Percentiles rank a stretch among this genome's conserved stretches.
Conservation (phyloP, 2,329 filamentous ascomycete genomes). For the Blastomyces gilchristii region DNA sequence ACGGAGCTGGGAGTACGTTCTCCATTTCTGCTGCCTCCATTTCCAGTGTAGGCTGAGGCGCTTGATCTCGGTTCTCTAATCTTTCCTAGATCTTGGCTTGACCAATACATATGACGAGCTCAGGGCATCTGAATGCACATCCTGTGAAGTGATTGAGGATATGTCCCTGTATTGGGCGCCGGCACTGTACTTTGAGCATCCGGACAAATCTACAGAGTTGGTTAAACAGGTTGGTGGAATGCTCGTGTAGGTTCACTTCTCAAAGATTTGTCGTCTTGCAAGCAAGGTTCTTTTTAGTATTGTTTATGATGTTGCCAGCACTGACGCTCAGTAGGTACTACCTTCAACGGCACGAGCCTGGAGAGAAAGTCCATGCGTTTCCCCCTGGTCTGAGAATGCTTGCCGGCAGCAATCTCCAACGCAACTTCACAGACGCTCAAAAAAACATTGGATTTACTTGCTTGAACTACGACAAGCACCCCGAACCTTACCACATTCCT, state of each 20-base stretch:
- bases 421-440: conserved; percentile 15
- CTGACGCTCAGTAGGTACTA: not conserved
- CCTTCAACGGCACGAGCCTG: not conserved
- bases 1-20: not conserved
- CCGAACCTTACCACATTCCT: conserved; percentile 54
- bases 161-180: not conserved
- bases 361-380: conserved; percentile 12
- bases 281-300: not conserved
- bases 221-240: not conserved
- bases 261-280: not conserved
- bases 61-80: not conserved
- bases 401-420: conserved; percentile 17
- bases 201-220: not conserved
- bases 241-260: not conserved
- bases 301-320: not conserved
- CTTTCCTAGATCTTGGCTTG: not conserved
- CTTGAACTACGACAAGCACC: conserved; percentile 38
- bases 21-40: not conserved
- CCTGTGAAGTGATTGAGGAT: not conserved
- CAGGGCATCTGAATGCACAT: not conserved
- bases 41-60: not conserved
- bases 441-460: conserved; percentile 50
- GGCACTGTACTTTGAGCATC: not conserved
- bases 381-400: conserved; percentile 20
- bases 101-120: not conserved